Conservation (phyloP, 2,329 filamentous ascomycete species). For the Tolypocladium guangdongense region DNA sequence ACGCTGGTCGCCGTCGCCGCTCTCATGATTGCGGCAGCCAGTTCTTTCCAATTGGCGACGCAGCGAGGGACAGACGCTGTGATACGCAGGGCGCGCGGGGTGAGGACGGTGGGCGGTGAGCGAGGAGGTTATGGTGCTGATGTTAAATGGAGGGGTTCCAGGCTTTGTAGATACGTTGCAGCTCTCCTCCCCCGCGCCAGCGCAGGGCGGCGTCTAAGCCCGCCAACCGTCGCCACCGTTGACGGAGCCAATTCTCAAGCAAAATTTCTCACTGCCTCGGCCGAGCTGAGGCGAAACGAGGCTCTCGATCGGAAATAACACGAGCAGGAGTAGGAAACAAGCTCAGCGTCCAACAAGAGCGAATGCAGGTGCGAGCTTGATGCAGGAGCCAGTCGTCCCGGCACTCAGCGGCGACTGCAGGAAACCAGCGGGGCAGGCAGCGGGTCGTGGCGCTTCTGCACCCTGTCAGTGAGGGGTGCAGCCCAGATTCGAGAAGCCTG, state of each 20-base stretch:
- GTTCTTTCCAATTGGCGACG: neutral
- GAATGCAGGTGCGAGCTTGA: neutral
- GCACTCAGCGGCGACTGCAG: neutral
- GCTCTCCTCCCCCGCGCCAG: no score
- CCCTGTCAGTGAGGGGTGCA: neutral
- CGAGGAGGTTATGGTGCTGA: neutral
- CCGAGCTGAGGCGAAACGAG: neutral
- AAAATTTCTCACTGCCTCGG: neutral
- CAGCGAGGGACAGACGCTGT: neutral
- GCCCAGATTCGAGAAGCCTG: neutral
- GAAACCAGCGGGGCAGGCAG: constrained; percentile 1
- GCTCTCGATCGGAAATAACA: neutral
- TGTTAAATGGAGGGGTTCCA: neutral
- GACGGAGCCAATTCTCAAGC: neutral
- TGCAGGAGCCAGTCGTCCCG: neutral
- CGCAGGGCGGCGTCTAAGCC: neutral
- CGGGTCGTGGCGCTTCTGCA: neutral
- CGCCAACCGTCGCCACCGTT: neutral
- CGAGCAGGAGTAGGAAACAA: neutral
- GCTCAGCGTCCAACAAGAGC: neutral
- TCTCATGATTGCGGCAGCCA: constrained; percentile 21
- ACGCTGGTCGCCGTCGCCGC: constrained; percentile 28
- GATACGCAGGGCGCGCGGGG: neutral
- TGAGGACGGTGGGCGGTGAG: neutral
- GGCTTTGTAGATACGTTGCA: neutral